A percentile compares a stretch with the other conserved stretches of the same genome.
phyloP scores from a whole-genome alignment of 495 filamentous ascomycete genomes.

The Penicillium lividum region DNA sequence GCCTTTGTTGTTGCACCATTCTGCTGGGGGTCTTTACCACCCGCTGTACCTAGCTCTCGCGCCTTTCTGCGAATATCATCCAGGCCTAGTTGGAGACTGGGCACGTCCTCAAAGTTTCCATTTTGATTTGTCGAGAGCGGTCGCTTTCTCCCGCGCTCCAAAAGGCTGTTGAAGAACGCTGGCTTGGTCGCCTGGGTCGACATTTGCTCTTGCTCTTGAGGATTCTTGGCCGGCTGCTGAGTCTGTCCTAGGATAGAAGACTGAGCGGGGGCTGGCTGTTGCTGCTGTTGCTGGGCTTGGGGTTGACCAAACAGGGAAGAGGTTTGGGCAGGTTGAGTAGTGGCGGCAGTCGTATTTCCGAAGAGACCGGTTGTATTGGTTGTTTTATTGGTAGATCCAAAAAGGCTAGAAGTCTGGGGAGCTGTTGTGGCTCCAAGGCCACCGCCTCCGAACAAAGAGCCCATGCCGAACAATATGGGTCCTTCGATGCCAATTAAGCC shows the following conservation, averaged over 20 bases:
- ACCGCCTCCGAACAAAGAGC: constrained; percentile 40
- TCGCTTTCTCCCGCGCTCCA: constrained; percentile 69
- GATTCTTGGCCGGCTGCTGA: constrained; percentile 23
- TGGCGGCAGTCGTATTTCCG: constrained; percentile 26
- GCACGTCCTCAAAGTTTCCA: constrained; percentile 49
- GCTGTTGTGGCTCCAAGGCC: constrained; percentile 33
- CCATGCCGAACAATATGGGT: constrained; percentile 19
- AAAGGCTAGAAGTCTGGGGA: constrained; percentile 31
- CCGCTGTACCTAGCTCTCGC: constrained; percentile 66
- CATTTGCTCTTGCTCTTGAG: constrained; percentile 22
- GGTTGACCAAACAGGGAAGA: constrained; percentile 34
- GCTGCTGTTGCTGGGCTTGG: constrained; percentile 28
- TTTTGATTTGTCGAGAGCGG: constrained; percentile 41
- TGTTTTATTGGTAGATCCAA: constrained; percentile 32
- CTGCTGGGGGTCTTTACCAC: constrained; percentile 44
- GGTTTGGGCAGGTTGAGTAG: constrained; percentile 28
- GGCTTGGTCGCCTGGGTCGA: constrained; percentile 46
- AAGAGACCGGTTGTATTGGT: constrained; percentile 23
- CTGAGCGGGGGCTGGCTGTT: constrained; percentile 31
- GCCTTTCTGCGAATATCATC: constrained; percentile 85
- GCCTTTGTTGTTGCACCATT: constrained; percentile 63
- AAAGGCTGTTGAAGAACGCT: constrained; percentile 84
- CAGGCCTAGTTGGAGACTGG: constrained; percentile 74
- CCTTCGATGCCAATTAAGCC: constrained; percentile 16
- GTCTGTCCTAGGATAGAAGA: constrained; percentile 36